Evolutionary conservation across 176 grass and related monocot species (phyloP).

Genomic region (Panicum miliaceum): DNA sequence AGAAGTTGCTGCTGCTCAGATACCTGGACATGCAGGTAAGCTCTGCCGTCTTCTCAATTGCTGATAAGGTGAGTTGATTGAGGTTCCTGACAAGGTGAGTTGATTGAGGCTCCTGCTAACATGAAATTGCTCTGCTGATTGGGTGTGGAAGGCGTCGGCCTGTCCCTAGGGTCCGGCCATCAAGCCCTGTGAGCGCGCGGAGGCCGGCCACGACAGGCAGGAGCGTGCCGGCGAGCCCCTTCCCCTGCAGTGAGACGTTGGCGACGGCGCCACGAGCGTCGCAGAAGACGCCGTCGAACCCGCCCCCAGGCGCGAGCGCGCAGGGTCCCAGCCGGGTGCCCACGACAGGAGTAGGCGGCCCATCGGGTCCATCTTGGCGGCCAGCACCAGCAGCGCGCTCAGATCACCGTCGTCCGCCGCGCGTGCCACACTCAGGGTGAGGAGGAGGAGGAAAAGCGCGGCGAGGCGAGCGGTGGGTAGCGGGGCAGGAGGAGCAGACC

Average conservation of each 20-base stretch:
- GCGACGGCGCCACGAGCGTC: constrained; percentile 74
- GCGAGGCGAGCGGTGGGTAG: background rate
- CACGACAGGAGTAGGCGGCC: constrained; percentile 67
- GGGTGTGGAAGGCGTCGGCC: constrained; percentile 58
- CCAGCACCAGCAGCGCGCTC: constrained; percentile 73
- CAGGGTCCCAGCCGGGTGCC: constrained; percentile 70
- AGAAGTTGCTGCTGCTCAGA: constrained; percentile 65
- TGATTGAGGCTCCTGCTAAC: too few relatives aligned
- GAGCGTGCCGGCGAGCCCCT: constrained; percentile 75
- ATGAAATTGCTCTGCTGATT: constrained; percentile 17
- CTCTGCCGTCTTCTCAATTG: background rate
- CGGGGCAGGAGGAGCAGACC: too few relatives aligned
- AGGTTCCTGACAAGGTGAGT: too few relatives aligned
- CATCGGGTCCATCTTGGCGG: constrained; percentile 63
- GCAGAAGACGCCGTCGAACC: constrained; percentile 85
- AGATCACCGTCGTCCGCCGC: constrained; percentile 51
- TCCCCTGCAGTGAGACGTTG: constrained; percentile 93
- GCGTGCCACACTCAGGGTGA: background rate
- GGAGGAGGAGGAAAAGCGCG: background rate
- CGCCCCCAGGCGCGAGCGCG: too few relatives aligned
- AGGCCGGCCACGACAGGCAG: constrained; percentile 68
- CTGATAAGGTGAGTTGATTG: background rate
- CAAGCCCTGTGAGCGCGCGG: constrained; percentile 66
- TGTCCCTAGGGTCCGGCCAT: constrained; percentile 78
- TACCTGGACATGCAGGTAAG: constrained; percentile 83